Evolutionary conservation across 805 yeast genomes (phyloP).

Genomic region (Barnettozyma populi): DNA sequence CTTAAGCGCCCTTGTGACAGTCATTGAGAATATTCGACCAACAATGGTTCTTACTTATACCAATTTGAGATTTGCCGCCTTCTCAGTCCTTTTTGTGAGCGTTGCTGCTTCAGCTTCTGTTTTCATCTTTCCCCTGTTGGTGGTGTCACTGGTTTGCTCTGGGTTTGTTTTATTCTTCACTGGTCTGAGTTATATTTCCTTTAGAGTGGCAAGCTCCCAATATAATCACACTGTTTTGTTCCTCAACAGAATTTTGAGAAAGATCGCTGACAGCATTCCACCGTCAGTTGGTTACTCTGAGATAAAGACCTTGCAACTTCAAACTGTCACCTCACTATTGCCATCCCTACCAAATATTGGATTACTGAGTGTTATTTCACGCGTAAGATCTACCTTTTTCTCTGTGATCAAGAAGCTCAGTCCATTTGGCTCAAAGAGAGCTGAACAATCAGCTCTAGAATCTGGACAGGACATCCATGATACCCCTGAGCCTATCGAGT

Average conservation of each 20-base stretch:
- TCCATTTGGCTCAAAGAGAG: neutral
- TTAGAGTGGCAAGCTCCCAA: constrained; percentile 22
- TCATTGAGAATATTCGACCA: neutral
- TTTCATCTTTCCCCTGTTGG: constrained; percentile 20
- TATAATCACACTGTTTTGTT: constrained; percentile 23
- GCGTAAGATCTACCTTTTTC: neutral
- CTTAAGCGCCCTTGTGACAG: constrained; percentile 7
- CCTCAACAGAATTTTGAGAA: constrained; percentile 22
- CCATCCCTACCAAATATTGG: constrained; percentile 2
- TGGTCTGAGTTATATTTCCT: constrained; percentile 22
- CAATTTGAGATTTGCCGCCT: constrained; percentile 15
- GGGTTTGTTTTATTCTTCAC: constrained; percentile 23
- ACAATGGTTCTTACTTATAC: constrained; percentile 13
- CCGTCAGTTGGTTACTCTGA: constrained; percentile 26
- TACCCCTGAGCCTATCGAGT: neutral
- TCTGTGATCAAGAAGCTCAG: neutral
- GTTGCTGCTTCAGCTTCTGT: constrained; percentile 13
- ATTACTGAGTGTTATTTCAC: neutral
- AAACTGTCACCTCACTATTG: neutral
- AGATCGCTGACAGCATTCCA: constrained; percentile 24
- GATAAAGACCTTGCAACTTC: constrained; percentile 6
- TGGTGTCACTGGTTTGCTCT: constrained; percentile 22
- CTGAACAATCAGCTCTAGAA: neutral
- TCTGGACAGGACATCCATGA: neutral
- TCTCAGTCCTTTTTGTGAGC: constrained; percentile 15